These are phyloP conservation scores for Marchantia paleacea DNA, from an alignment of 225 moss, liverwort and hornwort species.

Conservation along the genomic window DNA sequence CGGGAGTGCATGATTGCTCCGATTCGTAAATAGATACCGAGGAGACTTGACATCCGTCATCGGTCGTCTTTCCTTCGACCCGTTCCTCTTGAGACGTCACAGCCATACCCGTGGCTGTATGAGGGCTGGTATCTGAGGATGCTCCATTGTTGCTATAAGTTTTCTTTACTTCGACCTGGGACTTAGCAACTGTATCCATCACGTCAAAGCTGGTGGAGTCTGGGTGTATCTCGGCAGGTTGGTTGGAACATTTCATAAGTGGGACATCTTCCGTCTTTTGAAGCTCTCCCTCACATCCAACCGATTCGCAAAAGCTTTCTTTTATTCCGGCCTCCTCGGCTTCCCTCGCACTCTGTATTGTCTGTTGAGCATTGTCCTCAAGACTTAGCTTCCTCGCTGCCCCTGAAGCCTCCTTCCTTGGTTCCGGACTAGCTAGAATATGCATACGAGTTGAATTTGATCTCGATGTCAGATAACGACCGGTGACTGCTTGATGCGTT, in stretches of 20 bases:
- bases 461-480: constrained; percentile 14
- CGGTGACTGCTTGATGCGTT: constrained; percentile 24
- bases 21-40: neutral
- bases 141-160: no score
- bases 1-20: neutral
- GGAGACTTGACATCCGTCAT: neutral
- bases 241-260: neutral
- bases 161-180: no score
- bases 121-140: no score
- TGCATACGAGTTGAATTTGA: constrained; percentile 11
- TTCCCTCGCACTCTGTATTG: neutral
- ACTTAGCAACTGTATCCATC: no score
- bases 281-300: neutral
- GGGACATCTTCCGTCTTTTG: neutral
- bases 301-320: neutral
- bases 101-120: neutral
- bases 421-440: constrained; percentile 2
- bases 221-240: neutral
- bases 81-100: no score
- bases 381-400: constrained; percentile 14
- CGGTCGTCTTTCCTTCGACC: no score
- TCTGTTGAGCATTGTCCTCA: neutral
- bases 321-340: neutral
- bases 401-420: neutral
- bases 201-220: neutral